Evolutionary conservation across 1,284 basidiomycete species (phyloP).

Genomic region (Moesziomyces aphidis): DNA sequence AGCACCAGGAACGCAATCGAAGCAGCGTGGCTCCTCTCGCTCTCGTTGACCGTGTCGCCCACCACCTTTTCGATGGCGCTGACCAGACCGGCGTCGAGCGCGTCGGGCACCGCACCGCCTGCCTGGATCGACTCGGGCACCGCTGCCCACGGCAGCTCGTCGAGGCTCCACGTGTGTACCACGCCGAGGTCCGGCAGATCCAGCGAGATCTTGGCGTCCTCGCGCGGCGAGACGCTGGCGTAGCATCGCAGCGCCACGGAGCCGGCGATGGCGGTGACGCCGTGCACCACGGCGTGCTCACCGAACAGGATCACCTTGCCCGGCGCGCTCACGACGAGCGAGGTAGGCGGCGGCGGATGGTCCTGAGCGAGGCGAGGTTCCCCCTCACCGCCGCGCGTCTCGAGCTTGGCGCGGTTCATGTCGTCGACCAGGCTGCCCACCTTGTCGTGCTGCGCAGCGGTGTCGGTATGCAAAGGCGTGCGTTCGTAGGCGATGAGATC

Average conservation of each 20-base stretch:
- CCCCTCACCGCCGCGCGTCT: slow-evolving; percentile 61
- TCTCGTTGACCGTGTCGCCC: slow-evolving; percentile 50
- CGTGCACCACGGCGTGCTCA: slow-evolving; percentile 98
- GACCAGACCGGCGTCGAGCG: slow-evolving; percentile 54
- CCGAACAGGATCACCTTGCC: slow-evolving; percentile 99
- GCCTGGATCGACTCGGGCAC: slow-evolving; percentile 62
- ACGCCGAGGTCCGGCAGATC: slow-evolving; percentile 86
- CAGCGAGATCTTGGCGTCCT: slow-evolving; percentile 81
- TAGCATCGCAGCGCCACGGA: slow-evolving; percentile 96
- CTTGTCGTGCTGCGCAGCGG: slow-evolving; percentile 23
- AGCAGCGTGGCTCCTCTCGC: slow-evolving; percentile 72
- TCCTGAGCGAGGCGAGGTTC: slow-evolving; percentile 23
- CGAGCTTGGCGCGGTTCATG: slow-evolving; percentile 52
- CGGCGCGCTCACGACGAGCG: slow-evolving; percentile 73
- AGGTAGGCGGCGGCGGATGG: slow-evolving; percentile 38
- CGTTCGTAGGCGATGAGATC: slow-evolving; percentile 38
- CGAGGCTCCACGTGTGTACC: slow-evolving; percentile 82
- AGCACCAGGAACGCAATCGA: slow-evolving; percentile 90
- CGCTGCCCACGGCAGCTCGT: slow-evolving; percentile 84
- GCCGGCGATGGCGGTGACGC: slow-evolving; percentile 94
- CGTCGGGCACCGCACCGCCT: slow-evolving; percentile 73
- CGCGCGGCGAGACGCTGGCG: slow-evolving; percentile 80
- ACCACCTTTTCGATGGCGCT: slow-evolving; percentile 54
- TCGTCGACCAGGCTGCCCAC: slow-evolving; percentile 48
- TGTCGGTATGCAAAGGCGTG: slow-evolving; percentile 35